Percentiles rank a stretch among this genome's conserved stretches.
phyloP scores from a whole-genome alignment of 2,329 filamentous ascomycete genomes.

The Canariomyces notabilis region DNA sequence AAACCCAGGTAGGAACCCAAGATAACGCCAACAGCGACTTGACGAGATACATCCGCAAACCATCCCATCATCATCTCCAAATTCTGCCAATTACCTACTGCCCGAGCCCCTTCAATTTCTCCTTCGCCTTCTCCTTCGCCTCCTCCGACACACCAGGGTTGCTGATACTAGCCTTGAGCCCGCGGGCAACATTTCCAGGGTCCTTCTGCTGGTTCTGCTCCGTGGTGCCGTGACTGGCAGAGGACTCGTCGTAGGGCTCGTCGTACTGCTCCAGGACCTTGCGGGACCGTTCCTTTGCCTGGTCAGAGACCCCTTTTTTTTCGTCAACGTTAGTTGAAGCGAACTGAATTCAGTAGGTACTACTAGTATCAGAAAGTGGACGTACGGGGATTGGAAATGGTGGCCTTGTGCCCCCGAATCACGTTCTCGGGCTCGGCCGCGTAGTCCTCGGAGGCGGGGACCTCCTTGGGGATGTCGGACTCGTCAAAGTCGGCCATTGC shows the following conservation, averaged over 20 bases:
- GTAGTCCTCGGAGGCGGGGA: conserved; percentile 7
- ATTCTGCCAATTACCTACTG: neutral
- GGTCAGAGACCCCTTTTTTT: neutral
- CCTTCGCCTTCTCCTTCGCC: conserved; percentile 11
- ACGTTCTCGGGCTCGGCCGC: conserved; percentile 8
- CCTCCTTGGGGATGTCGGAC: conserved; percentile 11
- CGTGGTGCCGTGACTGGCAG: neutral
- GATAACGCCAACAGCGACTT: too few species aligned
- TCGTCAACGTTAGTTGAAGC: neutral
- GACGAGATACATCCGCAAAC: too few species aligned
- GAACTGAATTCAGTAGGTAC: neutral
- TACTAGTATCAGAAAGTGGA: too few species aligned
- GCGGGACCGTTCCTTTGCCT: conserved; percentile 9
- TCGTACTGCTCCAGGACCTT: conserved; percentile 11
- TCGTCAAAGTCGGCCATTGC: conserved; percentile 4
- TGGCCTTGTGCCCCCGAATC: conserved; percentile 13
- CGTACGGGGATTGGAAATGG: conserved; percentile 13
- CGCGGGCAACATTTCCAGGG: conserved; percentile 11
- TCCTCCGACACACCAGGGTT: conserved; percentile 12
- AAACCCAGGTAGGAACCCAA: too few species aligned
- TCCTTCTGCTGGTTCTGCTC: conserved; percentile 7
- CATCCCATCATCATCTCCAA: neutral
- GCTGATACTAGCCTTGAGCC: conserved; percentile 14
- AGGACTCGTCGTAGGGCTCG: conserved; percentile 8
- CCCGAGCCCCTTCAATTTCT: conserved; percentile 6